Evolutionary conservation across 805 yeast genomes (phyloP), one percentile per base, ranked within the genome.

Genomic region (Cyberlindnera mrakii): DNA sequence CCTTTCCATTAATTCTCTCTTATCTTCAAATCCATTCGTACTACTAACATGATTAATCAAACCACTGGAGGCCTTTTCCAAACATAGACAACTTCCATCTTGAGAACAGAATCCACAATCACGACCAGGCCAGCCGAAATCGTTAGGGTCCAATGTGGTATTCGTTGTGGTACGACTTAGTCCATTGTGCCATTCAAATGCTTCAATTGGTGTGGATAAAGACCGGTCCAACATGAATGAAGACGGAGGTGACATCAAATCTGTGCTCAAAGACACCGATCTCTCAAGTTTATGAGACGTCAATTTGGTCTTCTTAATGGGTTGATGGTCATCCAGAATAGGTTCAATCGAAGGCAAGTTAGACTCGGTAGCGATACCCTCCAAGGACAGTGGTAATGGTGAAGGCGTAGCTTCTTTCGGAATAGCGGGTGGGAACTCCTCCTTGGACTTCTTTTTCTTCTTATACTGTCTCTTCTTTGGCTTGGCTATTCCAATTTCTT

Each of bases 381-480:
- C 41, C 7, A 27, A 11, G 11, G 41, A 35, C 6, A 43, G 19
- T n/a, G 55, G 45, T 1, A 55, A 47, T 13, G 62, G 60, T 5
- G 58, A 53, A n/a, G 59, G 62, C 0, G 58, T 45, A 15, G 47
- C 45, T 16, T 54, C 57, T 13, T 19, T 20, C 6, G 29, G 29
- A 13, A 19, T 20, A 5, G 30, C 15, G 16, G 14, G 14, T 15
- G 25, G 9, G n/a, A 14, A 6, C 16, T 34, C 37, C 18, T 41
- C 42, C 9, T 47, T 45, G 33, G 53, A 53, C 47, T 52, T 53
- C 39, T 51, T 51, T 41, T 54, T 54, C 35, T 49, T 52, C 40
- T 54, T 52, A 30, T 46, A 51, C 16, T 53, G 42, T 41, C 53
- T 54, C 32, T 49, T 47, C 23, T 47, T 47, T 3, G 52, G 52